phyloP scores from a whole-genome alignment of 805 yeast genomes.

The Candida namnaoensis region DNA sequence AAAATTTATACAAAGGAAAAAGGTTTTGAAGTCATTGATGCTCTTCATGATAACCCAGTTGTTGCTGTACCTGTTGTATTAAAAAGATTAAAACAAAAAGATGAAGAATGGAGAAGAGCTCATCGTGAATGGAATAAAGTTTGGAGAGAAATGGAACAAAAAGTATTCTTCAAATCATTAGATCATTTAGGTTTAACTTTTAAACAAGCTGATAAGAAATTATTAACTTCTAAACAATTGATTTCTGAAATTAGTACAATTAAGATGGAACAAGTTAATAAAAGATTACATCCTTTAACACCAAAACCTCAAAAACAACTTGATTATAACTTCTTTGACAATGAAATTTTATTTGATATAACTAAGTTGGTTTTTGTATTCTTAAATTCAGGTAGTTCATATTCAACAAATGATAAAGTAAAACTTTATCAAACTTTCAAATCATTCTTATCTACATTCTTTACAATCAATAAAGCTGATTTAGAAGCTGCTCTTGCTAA shows the following conservation, averaged over 20 bases:
- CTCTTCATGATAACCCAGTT: slow-evolving; percentile 90
- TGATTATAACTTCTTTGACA: slow-evolving; percentile 55
- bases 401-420: slow-evolving; percentile 76
- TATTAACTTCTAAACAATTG: slow-evolving; percentile 81
- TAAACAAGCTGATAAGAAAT: slow-evolving; percentile 92
- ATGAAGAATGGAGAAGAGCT: slow-evolving; percentile 97
- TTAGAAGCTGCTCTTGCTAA: slow-evolving; percentile 31
- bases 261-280: slow-evolving; percentile 84
- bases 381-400: slow-evolving; percentile 59
- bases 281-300: slow-evolving; percentile 76
- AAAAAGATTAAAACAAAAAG: slow-evolving; percentile 91
- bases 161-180: slow-evolving; percentile 84
- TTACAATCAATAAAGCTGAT: slow-evolving; percentile 43
- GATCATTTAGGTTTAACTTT: slow-evolving; percentile 95
- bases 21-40: slow-evolving; percentile 94
- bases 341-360: slow-evolving; percentile 66
- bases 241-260: slow-evolving; percentile 89
- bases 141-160: slow-evolving; percentile 97
- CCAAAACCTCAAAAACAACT: slow-evolving; percentile 79
- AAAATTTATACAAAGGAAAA: slow-evolving; percentile 91
- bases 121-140: slow-evolving; percentile 98
- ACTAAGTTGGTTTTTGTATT: slow-evolving; percentile 57
- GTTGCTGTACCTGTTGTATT: slow-evolving; percentile 91
- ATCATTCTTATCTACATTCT: slow-evolving; percentile 65
- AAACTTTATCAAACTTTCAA: slow-evolving; percentile 63